Conservation (phyloP, 2,329 filamentous ascomycete species). For the Nigrograna mackinnonii region DNA sequence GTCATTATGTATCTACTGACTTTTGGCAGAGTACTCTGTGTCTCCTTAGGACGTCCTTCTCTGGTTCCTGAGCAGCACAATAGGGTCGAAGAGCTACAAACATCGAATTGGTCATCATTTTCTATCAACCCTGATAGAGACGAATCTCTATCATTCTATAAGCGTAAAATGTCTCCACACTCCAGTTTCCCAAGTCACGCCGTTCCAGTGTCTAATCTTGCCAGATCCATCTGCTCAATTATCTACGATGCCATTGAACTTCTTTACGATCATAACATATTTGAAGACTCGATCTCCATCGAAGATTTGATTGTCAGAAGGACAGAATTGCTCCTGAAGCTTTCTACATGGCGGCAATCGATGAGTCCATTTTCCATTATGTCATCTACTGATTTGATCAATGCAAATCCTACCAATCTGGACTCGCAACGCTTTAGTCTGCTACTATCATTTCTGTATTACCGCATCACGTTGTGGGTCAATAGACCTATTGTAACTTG, state of each 20-base stretch:
- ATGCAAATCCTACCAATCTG: neutral
- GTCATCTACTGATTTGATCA: neutral
- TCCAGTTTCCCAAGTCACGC: no score
- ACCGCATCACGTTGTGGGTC: neutral
- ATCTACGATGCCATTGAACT: neutral
- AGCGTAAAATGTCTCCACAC: no score
- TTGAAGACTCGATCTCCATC: neutral
- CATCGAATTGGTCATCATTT: no score
- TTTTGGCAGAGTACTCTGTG: neutral
- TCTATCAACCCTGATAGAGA: no score
- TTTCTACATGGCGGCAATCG: neutral
- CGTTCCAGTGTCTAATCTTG: no score
- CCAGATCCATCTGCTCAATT: neutral
- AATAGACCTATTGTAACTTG: neutral
- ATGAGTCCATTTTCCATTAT: neutral
- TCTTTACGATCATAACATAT: neutral
- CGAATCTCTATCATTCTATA: no score
- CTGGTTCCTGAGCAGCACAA: neutral
- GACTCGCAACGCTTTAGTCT: neutral
- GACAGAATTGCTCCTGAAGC: neutral
- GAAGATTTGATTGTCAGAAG: neutral
- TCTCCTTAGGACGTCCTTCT: neutral
- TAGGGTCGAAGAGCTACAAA: neutral
- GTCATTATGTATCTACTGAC: neutral
- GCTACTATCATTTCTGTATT: neutral